Percentiles rank a stretch among this genome's conserved stretches.
phyloP scores from a whole-genome alignment of 805 yeast species.

The Starmerella bombicola region DNA sequence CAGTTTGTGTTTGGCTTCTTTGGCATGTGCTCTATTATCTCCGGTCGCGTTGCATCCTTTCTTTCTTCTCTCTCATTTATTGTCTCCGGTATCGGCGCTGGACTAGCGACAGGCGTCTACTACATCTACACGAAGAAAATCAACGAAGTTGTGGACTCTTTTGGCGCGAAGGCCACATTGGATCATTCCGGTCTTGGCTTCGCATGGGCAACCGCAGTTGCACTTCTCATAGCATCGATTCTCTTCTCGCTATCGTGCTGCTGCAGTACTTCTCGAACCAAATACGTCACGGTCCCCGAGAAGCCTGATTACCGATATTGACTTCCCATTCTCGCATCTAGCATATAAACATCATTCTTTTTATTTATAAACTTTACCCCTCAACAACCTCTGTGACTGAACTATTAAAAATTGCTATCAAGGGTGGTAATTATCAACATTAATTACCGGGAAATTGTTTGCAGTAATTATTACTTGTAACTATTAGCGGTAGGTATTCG shows the following conservation, averaged over 20 bases:
- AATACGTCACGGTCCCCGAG: conserved; percentile 16
- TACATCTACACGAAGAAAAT: conserved; percentile 38
- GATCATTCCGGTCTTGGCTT: conserved; percentile 43
- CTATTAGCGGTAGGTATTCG: too few relatives aligned
- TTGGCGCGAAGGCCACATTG: conserved; percentile 45
- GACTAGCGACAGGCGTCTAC: conserved; percentile 52
- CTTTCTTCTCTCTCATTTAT: conserved; percentile 21
- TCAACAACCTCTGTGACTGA: too few relatives aligned
- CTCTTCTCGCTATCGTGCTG: conserved; percentile 35
- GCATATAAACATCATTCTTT: background rate
- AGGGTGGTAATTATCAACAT: too few relatives aligned
- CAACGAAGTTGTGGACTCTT: conserved; percentile 36
- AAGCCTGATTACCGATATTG: conserved; percentile 10
- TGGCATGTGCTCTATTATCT: conserved; percentile 37
- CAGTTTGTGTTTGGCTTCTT: conserved; percentile 33
- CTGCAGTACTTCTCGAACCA: conserved; percentile 30
- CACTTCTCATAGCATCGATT: conserved; percentile 33
- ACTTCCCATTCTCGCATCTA: background rate
- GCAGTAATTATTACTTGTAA: too few relatives aligned
- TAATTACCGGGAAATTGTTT: too few relatives aligned
- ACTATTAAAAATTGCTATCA: too few relatives aligned
- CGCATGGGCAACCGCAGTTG: conserved; percentile 51
- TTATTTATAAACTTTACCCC: too few relatives aligned
- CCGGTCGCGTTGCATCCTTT: conserved; percentile 37
- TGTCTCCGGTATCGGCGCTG: conserved; percentile 31